These are phyloP conservation scores for Eucalyptus pauciflora DNA, from an alignment of 345 rosid genomes.

Conservation along the genomic window DNA sequence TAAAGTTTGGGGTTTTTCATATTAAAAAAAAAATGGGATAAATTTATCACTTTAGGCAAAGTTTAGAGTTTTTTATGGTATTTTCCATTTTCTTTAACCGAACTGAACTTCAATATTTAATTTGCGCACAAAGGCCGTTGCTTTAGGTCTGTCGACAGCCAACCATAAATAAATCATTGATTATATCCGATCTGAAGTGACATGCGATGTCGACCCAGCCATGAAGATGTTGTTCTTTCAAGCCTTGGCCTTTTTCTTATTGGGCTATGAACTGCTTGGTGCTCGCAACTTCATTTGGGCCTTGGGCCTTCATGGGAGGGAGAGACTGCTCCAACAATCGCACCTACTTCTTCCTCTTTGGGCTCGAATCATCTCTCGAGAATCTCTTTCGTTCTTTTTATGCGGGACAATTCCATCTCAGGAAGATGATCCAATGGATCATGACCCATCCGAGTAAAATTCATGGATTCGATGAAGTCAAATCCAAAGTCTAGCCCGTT, in stretches of 20 bases:
- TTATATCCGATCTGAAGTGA: neutral
- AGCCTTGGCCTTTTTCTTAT: neutral
- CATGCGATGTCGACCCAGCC: neutral
- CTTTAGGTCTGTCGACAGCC: neutral
- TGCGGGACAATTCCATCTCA: neutral
- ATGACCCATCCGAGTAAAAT: neutral
- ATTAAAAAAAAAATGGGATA: too few relatives aligned
- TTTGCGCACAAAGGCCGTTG: neutral
- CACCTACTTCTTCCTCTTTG: neutral
- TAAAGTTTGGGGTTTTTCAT: too few relatives aligned
- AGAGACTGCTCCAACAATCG: neutral
- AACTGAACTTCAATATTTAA: neutral
- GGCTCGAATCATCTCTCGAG: neutral
- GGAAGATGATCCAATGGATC: neutral
- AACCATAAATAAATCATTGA: neutral
- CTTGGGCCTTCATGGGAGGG: neutral
- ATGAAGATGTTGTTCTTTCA: neutral
- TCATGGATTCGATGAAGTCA: neutral
- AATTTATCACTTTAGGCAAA: too few relatives aligned
- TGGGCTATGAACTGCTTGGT: neutral
- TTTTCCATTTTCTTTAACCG: accelerated
- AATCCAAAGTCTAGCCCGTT: neutral
- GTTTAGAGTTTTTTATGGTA: too few relatives aligned
- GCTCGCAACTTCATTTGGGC: neutral
- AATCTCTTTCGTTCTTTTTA: neutral